Conservation (phyloP, 257 asterid species). For the Petunia secreta region DNA sequence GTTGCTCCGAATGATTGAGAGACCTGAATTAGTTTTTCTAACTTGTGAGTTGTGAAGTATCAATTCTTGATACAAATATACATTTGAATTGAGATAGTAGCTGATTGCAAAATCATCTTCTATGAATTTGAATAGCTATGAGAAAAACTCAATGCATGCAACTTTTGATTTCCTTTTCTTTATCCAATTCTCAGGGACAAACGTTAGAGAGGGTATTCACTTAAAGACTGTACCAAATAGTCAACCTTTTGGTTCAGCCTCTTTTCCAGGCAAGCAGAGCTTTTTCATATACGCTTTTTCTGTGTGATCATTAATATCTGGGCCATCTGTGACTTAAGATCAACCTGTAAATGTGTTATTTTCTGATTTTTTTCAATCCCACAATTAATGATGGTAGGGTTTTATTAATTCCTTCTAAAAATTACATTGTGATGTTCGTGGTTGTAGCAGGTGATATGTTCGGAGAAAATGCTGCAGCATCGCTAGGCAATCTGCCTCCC, state of each 20-base stretch:
- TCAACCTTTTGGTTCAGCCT: conserved; percentile 35
- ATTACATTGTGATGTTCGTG: background rate
- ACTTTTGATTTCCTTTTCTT: background rate
- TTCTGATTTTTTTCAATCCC: background rate
- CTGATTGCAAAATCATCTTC: conserved; percentile 17
- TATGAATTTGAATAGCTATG: conserved; percentile 10
- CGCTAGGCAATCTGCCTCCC: conserved; percentile 76
- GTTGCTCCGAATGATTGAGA: background rate
- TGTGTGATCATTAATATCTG: background rate
- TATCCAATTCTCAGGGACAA: conserved; percentile 38
- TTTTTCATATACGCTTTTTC: conserved; percentile 3
- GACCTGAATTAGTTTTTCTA: background rate
- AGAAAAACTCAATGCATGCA: background rate
- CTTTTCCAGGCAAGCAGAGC: conserved; percentile 47
- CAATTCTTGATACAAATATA: background rate
- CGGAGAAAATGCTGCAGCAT: conserved; percentile 58
- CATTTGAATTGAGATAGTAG: background rate
- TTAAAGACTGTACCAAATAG: conserved; percentile 36
- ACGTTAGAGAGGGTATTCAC: conserved; percentile 36
- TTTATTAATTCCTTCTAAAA: too few species aligned
- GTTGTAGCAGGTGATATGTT: conserved; percentile 46
- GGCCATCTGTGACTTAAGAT: background rate
- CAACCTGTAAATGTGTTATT: background rate
- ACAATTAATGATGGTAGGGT: background rate
- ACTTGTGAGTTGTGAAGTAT: background rate